Evolutionary conservation across 192 early-diverging fungal genomes (phyloP), one percentile per base, ranked within the genome.

Genomic region (Backusella psychrophila): DNA sequence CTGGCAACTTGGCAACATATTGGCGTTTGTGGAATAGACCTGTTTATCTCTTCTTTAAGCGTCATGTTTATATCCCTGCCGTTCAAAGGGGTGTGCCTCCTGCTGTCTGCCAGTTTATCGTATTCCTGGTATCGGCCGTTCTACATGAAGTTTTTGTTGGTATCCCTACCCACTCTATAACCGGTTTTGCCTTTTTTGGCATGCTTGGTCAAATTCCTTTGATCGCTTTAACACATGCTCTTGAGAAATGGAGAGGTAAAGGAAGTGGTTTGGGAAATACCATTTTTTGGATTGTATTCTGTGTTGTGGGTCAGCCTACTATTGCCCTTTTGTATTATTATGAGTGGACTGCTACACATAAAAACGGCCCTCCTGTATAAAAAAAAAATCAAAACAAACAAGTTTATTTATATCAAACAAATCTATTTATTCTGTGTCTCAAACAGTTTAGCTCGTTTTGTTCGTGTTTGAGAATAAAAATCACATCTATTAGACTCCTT

Each of bases 1-100:
- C 90, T 0, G 85, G 87, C 17, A 90, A 90, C 36, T 78, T 96
- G 66, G 89, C 86, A 41, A 89, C 90, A 73, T 97, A 97, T 85
- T 96, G 96, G 96, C 86, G 93, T 33, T 86, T 93, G 36, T 97
- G 96, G 96, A 97, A 97, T 87, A 87, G 89, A 70, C 96, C 96
- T 21, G 95, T 97, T 36, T 92, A 95, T 85, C 89, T 89, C 36
- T 93, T 90, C 78, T 92, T 93, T 84, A 97, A 97, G 77, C 90
- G 96, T 11, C 96, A 97, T 78, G 87, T 96, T 26, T 95, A 94
- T 85, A 73, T 96, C 35, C 96, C 96, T 49, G 85, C 93, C 76
- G 82, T 94, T 70, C 91, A 87, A 52, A 80, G 88, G 33, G 92
- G 91, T 33, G 70, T 90, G 31, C 84, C 86, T 17, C 89, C 92